These are phyloP conservation scores for Psilocybe sp. DNA, from an alignment of 768 basidiomycete genomes.

Conservation along the genomic window DNA sequence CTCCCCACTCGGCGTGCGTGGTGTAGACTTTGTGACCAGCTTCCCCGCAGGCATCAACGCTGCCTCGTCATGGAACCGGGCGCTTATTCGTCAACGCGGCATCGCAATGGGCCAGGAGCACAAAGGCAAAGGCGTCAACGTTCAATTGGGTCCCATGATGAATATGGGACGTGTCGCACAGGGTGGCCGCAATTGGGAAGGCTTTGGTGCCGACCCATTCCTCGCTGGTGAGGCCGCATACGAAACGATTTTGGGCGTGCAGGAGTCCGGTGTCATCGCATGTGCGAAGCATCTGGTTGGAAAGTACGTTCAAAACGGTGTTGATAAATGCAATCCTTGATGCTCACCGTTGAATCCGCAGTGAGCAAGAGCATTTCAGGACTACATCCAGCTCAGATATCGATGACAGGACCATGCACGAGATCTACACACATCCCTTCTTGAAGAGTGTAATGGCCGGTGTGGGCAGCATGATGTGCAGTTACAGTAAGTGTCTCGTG, in stretches of 20 bases:
- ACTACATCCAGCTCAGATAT: conserved; percentile 60
- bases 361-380: conserved; percentile 68
- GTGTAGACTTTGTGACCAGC: conserved; percentile 66
- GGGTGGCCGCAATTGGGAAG: conserved; percentile 93
- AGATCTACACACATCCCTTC: conserved; percentile 72
- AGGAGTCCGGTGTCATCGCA: conserved; percentile 76
- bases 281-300: conserved; percentile 83
- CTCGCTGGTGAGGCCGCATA: conserved; percentile 74
- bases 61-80: conserved; percentile 79
- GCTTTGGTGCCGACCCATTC: conserved; percentile 91
- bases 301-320: conserved; percentile 44
- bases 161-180: conserved; percentile 78
- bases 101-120: conserved; percentile 81
- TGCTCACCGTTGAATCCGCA: conserved; percentile 18
- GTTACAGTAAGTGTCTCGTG: conserved; percentile 50
- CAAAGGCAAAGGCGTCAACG: conserved; percentile 78
- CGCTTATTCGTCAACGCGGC: conserved; percentile 74
- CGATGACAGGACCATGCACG: conserved; percentile 78
- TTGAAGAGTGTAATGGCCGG: conserved; percentile 72
- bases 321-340: neutral
- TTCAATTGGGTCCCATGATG: conserved; percentile 82
- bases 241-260: conserved; percentile 83
- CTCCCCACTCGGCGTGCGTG: conserved; percentile 76
- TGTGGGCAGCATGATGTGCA: conserved; percentile 73
- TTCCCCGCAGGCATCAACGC: conserved; percentile 86